Evolutionary conservation across 306 rosid genomes (phyloP).

Genomic region (Urtica urens): DNA sequence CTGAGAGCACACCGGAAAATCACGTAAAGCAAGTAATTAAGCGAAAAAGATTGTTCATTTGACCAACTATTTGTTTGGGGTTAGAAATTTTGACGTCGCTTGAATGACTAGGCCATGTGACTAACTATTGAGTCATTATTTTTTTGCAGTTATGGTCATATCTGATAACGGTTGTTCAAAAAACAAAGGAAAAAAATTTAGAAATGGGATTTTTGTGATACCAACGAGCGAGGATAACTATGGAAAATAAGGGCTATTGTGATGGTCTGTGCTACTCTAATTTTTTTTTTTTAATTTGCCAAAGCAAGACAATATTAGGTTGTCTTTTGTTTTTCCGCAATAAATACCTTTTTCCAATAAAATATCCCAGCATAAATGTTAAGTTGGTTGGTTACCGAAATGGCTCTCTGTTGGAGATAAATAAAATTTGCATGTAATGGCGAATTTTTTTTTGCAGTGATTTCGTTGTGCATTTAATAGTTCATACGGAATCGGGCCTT

Average conservation of each 20-base stretch:
- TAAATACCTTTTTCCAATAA: no score
- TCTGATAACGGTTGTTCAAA: slow-evolving; percentile 5
- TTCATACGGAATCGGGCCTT: background rate
- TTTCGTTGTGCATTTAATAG: background rate
- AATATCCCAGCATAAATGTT: no score
- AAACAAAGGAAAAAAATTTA: no score
- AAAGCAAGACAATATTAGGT: background rate
- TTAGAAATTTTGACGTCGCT: background rate
- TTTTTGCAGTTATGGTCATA: slow-evolving; percentile 1
- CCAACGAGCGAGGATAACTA: slow-evolving; percentile 5
- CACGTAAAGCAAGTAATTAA: slow-evolving; percentile 3
- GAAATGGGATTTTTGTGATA: slow-evolving; percentile 4
- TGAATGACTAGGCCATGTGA: slow-evolving; percentile 16
- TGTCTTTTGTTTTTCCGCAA: background rate
- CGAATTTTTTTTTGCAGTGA: background rate
- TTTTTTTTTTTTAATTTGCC: no score
- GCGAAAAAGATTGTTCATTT: background rate
- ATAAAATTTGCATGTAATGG: background rate
- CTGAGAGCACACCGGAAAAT: background rate
- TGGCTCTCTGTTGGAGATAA: background rate
- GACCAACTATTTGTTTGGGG: background rate
- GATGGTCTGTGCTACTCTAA: background rate
- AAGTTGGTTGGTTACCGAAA: no score
- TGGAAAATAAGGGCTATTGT: background rate
- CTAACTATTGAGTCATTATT: background rate